Base-by-base conservation (phyloP, 805 yeast genomes). In the Ogataea methanolica region DNA sequence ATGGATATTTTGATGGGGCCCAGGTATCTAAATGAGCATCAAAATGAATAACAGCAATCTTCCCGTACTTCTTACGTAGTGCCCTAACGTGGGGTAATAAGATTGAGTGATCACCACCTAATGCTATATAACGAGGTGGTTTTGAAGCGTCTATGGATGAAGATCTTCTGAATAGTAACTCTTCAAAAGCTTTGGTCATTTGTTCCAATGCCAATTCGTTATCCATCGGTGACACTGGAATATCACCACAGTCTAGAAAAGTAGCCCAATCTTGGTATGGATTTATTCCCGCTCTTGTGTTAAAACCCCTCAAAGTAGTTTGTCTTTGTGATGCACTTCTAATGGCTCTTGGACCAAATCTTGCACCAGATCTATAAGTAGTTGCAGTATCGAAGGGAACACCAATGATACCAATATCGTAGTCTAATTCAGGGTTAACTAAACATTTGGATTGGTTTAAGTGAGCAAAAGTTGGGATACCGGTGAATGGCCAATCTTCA, bases 1-100 rank as follows among this genome's bases (percentile, higher is more conserved):
- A 57, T 11, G 88, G 85, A 59, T 85, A 86, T 61, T 81, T 76
- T 50, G 77, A 72, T 11, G 95, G 94, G 52, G 81, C 63, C 92
- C 90, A 78, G 5, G 95, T 87, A 63, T 88, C 95, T 54, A 87
- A 73, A 67, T 87, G 95, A 14, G 94, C 92, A 61, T 88, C 96
- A 56, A 88, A 85, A 65, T 88, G 96, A 47, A 88, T 78, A 35
- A 88, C 81, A 21, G 88, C 80, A 43, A 88, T 66, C 17, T 80
- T 80, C 1, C 92, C 94, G 58, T 87, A 78, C 19, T 76, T 58
- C 44, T 77, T 69, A 50, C 77, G 62, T 47, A 85, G 70, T 0
- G 88, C 83, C 54, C 95, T 72, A 49, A 86, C 65, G 52, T 84
- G 88, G 2, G 92, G 90, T 44, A 87, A 70, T 38, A 85, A 73